These are phyloP conservation scores for Ganoderma leucocontextum DNA, from an alignment of 1,284 basidiomycete genomes.

Conservation along the genomic window DNA sequence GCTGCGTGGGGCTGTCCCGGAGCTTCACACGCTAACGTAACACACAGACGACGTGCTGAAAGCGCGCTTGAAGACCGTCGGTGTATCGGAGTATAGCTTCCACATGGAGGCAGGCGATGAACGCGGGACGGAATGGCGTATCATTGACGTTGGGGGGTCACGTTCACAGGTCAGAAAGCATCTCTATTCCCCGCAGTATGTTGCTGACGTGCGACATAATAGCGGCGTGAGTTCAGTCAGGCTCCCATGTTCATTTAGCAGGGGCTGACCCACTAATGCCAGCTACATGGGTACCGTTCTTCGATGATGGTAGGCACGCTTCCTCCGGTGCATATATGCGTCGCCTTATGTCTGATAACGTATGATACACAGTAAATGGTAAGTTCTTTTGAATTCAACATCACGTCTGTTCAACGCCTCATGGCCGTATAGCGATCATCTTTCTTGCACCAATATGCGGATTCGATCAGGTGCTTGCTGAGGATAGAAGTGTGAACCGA, in stretches of 20 bases:
- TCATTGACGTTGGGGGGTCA: conserved; percentile 82
- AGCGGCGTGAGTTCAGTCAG: conserved; percentile 45
- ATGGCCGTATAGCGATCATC: conserved; percentile 62
- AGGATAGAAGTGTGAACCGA: conserved; percentile 76
- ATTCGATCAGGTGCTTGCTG: conserved; percentile 79
- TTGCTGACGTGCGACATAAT: conserved; percentile 13
- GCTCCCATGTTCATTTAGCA: conserved; percentile 3
- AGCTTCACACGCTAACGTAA: conserved; percentile 19
- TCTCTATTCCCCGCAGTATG: conserved; percentile 16
- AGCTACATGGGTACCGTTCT: conserved; percentile 79
- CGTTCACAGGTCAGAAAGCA: conserved; percentile 68
- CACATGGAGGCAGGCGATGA: conserved; percentile 81
- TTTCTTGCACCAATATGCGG: conserved; percentile 83
- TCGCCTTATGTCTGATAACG: conserved; percentile 12
- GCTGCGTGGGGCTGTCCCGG: conserved; percentile 23
- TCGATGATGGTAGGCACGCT: conserved; percentile 67
- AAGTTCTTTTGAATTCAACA: conserved; percentile 10
- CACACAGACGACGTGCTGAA: conserved; percentile 66
- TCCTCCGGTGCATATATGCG: conserved; percentile 12
- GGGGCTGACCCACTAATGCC: conserved; percentile 18
- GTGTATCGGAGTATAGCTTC: conserved; percentile 80
- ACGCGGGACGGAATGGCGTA: conserved; percentile 79
- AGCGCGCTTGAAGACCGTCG: conserved; percentile 66
- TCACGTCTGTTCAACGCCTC: background rate
- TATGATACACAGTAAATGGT: conserved; percentile 34